Base-by-base conservation (phyloP, 1,139 yeast genomes). In the Scheffersomyces lignicola region DNA sequence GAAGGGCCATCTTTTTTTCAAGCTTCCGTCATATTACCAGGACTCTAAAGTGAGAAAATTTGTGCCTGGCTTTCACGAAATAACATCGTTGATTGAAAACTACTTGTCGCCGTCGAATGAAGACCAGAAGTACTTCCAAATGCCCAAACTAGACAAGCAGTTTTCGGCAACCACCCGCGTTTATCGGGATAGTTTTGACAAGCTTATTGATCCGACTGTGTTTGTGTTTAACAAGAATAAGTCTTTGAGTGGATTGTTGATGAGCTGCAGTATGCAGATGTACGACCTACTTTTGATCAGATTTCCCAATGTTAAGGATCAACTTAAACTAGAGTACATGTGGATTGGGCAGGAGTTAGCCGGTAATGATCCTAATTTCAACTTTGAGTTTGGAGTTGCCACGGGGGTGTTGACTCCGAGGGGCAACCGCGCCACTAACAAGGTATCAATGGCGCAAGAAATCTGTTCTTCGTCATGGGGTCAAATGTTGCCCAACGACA, bases 391-490 rank as follows among this genome's bases (percentile, higher is more conserved):
- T 39, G 69, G 65, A 0, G 61, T 57, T 2, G 51, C 60, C 4
- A 56, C 55, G 1, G 73, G 73, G 2, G 45, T 62, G 1, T 41
- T 52, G n/a, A 65, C 71, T 0, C 72, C 71, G 1, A 31, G 39
- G 4, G 42, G 43, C 21, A 56, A 57, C 29, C 41, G 41, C 25
- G 49, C 59, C 14, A 42, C 32, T n/a, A 39, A 48, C 3, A 32
- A 39, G 3, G 45, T 52, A 3, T 52, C 57, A 1, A 33, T 44
- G 11, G 49, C 70, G 1, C 48, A 48, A 6, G 73, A 67, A 39
- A 40, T 66, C 4, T 67, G 73, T 40, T 63, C 71, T 5, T 42
- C 68, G 7, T 64, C 72, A 3, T 64, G 69, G 68, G 68, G 62
- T 3, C 72, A 66, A 43, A 37, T 64, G 3, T 61, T 52, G 15